Percentiles rank a stretch among this genome's conserved stretches.
Evolutionary conservation across 2,329 filamentous ascomycete species (phyloP).

Genomic region (Pyrenochaeta sp.): DNA sequence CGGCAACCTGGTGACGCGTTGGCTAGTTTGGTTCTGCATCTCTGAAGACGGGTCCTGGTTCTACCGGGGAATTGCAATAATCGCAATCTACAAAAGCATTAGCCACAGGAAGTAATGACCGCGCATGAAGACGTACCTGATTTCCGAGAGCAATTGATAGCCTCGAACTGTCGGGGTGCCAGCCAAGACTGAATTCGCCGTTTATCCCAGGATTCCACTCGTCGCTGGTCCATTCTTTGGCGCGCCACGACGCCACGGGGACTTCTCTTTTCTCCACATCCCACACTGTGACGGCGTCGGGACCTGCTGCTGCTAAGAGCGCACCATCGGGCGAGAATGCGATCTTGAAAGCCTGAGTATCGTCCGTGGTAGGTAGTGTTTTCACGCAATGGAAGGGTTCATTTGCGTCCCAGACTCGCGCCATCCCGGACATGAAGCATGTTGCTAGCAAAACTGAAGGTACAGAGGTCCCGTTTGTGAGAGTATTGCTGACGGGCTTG

Average conservation of each 20-base stretch:
- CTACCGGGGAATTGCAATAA: slow-evolving; percentile 44
- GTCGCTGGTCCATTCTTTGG: slow-evolving; percentile 32
- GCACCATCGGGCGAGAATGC: slow-evolving; percentile 56
- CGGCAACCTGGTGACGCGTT: neutral
- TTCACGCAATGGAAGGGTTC: slow-evolving; percentile 45
- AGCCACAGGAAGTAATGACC: slow-evolving; percentile 4
- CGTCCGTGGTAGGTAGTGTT: slow-evolving; percentile 38
- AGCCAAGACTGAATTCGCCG: slow-evolving; percentile 48
- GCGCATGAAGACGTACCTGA: slow-evolving; percentile 35
- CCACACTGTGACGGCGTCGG: slow-evolving; percentile 58
- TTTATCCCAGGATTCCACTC: slow-evolving; percentile 45
- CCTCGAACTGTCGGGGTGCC: slow-evolving; percentile 50
- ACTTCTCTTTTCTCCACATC: slow-evolving; percentile 44
- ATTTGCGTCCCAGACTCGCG: slow-evolving; percentile 53
- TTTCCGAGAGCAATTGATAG: slow-evolving; percentile 49
- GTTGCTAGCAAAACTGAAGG: slow-evolving; percentile 49
- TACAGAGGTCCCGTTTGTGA: slow-evolving; percentile 28
- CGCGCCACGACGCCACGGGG: slow-evolving; percentile 47
- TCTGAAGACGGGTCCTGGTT: neutral
- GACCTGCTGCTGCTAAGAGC: slow-evolving; percentile 55
- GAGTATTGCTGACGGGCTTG: slow-evolving; percentile 17
- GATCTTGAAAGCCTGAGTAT: slow-evolving; percentile 50
- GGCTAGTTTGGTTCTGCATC: neutral
- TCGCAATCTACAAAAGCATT: slow-evolving; percentile 39
- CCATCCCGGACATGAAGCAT: slow-evolving; percentile 51